phyloP scores from a whole-genome alignment of 176 grass and related monocot species.

The Hyparrhenia diplandra region DNA sequence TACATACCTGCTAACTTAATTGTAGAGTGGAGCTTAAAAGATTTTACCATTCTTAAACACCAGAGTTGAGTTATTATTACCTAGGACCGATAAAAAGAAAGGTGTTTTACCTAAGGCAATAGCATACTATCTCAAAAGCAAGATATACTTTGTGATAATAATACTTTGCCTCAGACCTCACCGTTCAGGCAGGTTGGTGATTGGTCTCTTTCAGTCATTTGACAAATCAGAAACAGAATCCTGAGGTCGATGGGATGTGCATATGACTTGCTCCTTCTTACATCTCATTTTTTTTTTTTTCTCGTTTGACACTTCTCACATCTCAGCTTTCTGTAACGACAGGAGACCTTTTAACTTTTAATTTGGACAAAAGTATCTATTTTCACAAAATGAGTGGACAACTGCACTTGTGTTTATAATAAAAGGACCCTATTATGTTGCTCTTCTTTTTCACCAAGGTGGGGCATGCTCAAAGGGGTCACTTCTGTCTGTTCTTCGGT shows the following conservation, averaged over 20 bases:
- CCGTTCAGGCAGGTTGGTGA: not conserved
- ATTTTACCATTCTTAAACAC: not conserved
- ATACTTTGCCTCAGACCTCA: not conserved
- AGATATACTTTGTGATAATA: not conserved
- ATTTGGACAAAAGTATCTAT: not conserved
- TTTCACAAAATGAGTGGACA: not conserved
- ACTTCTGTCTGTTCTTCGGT: not conserved
- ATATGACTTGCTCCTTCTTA: not conserved
- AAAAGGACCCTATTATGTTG: not conserved
- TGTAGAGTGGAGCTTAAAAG: not conserved
- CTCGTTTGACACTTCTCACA: not conserved
- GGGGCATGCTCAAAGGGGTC: not conserved
- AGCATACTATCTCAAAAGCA: too few species aligned
- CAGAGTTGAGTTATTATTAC: not conserved
- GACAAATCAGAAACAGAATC: conserved; percentile 6
- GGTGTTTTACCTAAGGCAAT: not conserved
- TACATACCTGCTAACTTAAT: too few species aligned
- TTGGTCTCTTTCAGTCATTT: conserved; percentile 23
- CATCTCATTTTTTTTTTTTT: not conserved
- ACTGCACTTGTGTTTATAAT: not conserved
- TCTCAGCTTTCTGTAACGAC: not conserved
- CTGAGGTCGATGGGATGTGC: conserved; percentile 17
- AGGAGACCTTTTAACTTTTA: conserved; percentile 8
- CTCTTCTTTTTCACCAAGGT: not conserved
- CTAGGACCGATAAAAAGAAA: not conserved